phyloP scores from a whole-genome alignment of 2,329 filamentous ascomycete species.

The Paecilomyces niveus region DNA sequence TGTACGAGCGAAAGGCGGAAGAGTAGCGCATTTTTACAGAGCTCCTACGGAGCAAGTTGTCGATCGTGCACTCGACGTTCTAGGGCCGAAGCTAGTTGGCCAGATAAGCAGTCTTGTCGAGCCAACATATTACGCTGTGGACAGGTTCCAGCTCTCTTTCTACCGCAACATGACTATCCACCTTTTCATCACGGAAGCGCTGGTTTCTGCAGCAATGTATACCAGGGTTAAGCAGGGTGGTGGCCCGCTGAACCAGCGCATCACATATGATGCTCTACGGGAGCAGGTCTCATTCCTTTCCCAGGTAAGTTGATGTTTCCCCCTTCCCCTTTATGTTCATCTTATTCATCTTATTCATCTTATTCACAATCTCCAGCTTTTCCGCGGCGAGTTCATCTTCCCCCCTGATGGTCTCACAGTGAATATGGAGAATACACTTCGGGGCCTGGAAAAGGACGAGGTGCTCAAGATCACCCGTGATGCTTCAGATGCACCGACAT shows the following conservation, averaged over 20 bases:
- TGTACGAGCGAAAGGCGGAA: slow-evolving; percentile 76
- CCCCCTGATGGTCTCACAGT: slow-evolving; percentile 71
- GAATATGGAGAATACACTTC: slow-evolving; percentile 75
- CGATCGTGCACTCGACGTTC: slow-evolving; percentile 80
- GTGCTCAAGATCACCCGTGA: slow-evolving; percentile 62
- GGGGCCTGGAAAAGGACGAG: slow-evolving; percentile 68
- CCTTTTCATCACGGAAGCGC: slow-evolving; percentile 85
- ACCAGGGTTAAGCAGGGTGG: slow-evolving; percentile 84
- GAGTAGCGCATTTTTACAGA: slow-evolving; percentile 87
- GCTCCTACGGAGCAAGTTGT: slow-evolving; percentile 74
- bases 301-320: slow-evolving; percentile 34
- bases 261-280: slow-evolving; percentile 64
- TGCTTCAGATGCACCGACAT: slow-evolving; percentile 49
- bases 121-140: slow-evolving; percentile 88
- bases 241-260: slow-evolving; percentile 72
- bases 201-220: slow-evolving; percentile 88
- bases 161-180: slow-evolving; percentile 99
- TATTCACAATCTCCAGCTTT: slow-evolving; percentile 50
- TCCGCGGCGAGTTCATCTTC: slow-evolving; percentile 96
- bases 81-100: slow-evolving; percentile 83
- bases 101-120: slow-evolving; percentile 72
- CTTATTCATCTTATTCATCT: slow-evolving; percentile 9
- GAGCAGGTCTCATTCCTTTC: slow-evolving; percentile 85
- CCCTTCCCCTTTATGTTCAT: not conserved
- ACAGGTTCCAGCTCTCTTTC: slow-evolving; percentile 94